Percentiles rank a stretch among this genome's conserved stretches.
Conservation (phyloP, 2,329 filamentous ascomycete genomes). For the Neofusicoccum cordaticola region DNA sequence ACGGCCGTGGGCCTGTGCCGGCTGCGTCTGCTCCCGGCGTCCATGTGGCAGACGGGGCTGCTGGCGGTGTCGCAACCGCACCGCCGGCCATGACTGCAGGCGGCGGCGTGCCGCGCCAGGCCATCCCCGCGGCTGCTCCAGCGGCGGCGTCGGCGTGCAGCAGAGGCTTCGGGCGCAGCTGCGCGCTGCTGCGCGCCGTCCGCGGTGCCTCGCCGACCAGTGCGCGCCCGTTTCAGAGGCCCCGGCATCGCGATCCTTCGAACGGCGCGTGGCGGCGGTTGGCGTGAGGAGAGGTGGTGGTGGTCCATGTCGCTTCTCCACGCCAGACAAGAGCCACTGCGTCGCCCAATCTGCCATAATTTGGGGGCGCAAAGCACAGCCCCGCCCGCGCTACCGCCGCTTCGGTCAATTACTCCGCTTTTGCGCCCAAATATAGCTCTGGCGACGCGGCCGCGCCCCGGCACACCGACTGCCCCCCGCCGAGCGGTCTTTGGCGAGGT, state of each 20-base stretch:
- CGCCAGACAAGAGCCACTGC: not conserved
- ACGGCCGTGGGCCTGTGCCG: not conserved
- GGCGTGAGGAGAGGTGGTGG: not conserved
- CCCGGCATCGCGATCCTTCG: constrained; percentile 9
- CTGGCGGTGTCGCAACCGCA: not conserved
- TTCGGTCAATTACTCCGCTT: constrained; percentile 6
- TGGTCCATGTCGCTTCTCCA: constrained; percentile 4
- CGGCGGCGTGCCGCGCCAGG: not conserved
- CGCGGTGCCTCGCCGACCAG: not conserved
- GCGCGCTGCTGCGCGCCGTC: not conserved
- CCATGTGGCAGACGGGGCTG: not conserved
- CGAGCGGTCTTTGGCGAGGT: not conserved
- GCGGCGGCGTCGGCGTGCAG: not conserved
- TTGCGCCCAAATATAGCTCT: constrained; percentile 1
- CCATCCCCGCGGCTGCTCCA: not conserved
- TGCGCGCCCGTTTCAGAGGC: constrained; percentile 1
- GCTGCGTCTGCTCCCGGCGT: not conserved
- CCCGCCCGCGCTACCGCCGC: not conserved
- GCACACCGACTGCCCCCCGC: not conserved
- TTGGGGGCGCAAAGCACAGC: not conserved
- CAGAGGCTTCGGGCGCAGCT: not conserved
- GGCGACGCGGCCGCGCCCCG: not conserved
- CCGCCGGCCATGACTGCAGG: not conserved
- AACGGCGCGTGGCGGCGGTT: not conserved
- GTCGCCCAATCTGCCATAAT: not conserved